Percentiles rank a stretch among this genome's conserved stretches.
phyloP scores from a whole-genome alignment of 208 protist species.

The Crithidia brevicula region DNA sequence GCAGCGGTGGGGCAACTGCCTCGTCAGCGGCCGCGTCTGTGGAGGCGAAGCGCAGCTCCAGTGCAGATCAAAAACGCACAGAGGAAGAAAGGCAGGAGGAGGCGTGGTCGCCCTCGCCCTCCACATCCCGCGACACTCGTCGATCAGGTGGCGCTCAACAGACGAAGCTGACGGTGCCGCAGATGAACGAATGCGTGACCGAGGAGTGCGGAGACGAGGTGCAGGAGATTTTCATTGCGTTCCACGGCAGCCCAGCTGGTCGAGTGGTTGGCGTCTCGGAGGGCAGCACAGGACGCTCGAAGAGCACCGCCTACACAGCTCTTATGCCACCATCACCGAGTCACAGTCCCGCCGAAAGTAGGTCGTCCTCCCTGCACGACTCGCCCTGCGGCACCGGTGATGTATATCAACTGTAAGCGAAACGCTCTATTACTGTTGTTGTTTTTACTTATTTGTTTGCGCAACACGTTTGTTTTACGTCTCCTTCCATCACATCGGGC shows the following conservation, averaged over 20 bases:
- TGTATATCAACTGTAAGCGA: conserved; percentile 2
- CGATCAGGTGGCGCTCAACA: no score
- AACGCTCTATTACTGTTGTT: background rate
- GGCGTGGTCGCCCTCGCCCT: no score
- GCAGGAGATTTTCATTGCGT: conserved; percentile 6
- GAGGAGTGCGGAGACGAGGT: background rate
- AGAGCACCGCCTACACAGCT: conserved; percentile 14
- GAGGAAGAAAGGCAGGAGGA: background rate
- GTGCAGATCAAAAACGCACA: background rate
- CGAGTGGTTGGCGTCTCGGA: background rate
- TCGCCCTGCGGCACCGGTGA: background rate
- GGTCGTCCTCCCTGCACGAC: conserved; percentile 4
- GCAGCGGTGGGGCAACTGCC: conserved; percentile 5
- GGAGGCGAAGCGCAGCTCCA: conserved; percentile 2
- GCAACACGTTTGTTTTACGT: background rate
- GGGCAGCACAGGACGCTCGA: conserved; percentile 12
- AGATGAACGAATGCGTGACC: background rate
- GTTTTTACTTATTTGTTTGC: background rate
- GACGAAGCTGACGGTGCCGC: no score
- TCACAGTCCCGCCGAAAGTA: conserved; percentile 1
- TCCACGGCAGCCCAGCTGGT: conserved; percentile 1
- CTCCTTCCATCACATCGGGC: no score
- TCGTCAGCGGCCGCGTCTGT: background rate
- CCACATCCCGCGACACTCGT: no score
- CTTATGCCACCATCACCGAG: conserved; percentile 15